Base-by-base conservation (phyloP, 768 basidiomycete genomes). In the Hygrophoropsis aurantiaca region DNA sequence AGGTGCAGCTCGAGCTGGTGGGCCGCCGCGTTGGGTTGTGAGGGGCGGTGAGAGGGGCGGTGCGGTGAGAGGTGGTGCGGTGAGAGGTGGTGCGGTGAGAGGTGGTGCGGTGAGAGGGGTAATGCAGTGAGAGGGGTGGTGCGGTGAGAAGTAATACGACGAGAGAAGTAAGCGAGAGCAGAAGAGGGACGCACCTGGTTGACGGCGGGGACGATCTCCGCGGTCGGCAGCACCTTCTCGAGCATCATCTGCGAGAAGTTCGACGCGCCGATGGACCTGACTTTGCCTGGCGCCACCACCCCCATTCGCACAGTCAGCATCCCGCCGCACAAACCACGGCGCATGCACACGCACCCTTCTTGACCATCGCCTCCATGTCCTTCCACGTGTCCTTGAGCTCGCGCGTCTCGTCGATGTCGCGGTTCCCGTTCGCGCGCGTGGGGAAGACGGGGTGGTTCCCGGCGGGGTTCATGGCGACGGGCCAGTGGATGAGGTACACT, bases 401-500 rank as follows among this genome's bases (percentile, higher is more conserved):
- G 80, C 87, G 87, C 33, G 77, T 71, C 55, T 77, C 74, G 54
- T 84, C 80, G 39, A 87, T 70, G 59, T 90, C 87, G 30, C 87
- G 77, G 54, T 71, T 75, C 47, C 87, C 80, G 59, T 84, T 73
- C 1, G 82, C 77, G 27, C 77, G 79, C 11, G 69, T 73, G 8
- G 84, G 85, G 64, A 85, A 71, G 3, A 60, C 52, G 8, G 72
- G 78, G 58, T 85, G 76, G 60, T 82, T 86, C 30, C 84, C 85
- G 20, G 80, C 79, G 10, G 81, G 78, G 58, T 86, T 87, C 56
- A 87, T 59, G 24, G 85, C 73, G n/a, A 91, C 67, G 1, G 90
- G 91, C 89, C 90, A 92, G 62, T 90, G 88, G 18, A 90, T 62
- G 21, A 89, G 75, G 57, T 84, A 86, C 46, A 87, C 77, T 73